A percentile compares a stretch with the other conserved stretches of the same genome.
Evolutionary conservation across 2,329 filamentous ascomycete genomes (phyloP).

Genomic region (Sphaerulina vaccinii): DNA sequence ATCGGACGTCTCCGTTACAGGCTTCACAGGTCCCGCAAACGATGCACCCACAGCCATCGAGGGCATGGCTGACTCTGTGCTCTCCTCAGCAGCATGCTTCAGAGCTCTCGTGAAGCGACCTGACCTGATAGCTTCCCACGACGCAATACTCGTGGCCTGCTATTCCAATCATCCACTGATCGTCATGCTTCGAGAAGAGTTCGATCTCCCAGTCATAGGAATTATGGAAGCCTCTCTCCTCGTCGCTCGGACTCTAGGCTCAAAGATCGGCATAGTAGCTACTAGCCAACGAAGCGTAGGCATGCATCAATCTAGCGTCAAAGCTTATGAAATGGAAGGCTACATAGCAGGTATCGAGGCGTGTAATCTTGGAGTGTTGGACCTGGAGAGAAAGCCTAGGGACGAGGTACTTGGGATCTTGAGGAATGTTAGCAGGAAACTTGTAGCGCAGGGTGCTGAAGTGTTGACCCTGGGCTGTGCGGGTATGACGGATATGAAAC

Average conservation of each 20-base stretch:
- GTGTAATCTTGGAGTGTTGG: conserved; percentile 47
- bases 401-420: conserved; percentile 44
- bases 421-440: conserved; percentile 39
- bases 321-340: conserved; percentile 43
- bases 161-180: conserved; percentile 52
- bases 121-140: conserved; percentile 35
- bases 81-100: conserved; percentile 51
- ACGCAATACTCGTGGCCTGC: conserved; percentile 52
- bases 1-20: conserved; percentile 48
- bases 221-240: conserved; percentile 56
- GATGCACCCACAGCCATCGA: conserved; percentile 52
- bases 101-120: conserved; percentile 47
- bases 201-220: conserved; percentile 47
- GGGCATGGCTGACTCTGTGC: conserved; percentile 50
- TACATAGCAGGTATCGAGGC: conserved; percentile 47
- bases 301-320: conserved; percentile 43
- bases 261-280: conserved; percentile 47
- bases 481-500: conserved; percentile 50
- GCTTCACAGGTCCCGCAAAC: conserved; percentile 52
- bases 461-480: conserved; percentile 49
- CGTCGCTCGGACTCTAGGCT: conserved; percentile 50
- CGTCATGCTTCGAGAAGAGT: conserved; percentile 48
- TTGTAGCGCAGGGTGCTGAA: conserved; percentile 47
- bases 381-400: conserved; percentile 43
- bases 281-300: conserved; percentile 43